phyloP scores from a whole-genome alignment of 1,284 basidiomycete species.

The Fomitiporia mediterranea region DNA sequence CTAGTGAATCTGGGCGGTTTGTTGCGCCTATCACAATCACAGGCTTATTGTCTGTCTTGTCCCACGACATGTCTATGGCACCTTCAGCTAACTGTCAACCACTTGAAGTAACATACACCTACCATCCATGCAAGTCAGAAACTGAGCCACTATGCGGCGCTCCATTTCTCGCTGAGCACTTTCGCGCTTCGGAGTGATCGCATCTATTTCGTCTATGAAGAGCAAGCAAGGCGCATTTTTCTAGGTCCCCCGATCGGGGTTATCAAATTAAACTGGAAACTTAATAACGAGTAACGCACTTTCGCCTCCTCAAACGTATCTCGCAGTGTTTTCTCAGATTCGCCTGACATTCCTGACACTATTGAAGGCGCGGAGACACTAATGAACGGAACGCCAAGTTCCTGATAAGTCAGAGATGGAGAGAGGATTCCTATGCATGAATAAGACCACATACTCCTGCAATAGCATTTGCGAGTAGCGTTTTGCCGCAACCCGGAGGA shows the following conservation, averaged over 20 bases:
- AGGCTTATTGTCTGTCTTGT: constrained; percentile 84
- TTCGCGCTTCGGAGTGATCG: constrained; percentile 96
- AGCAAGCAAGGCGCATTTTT: constrained; percentile 84
- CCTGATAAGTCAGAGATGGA: constrained; percentile 41
- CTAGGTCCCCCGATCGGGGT: constrained; percentile 35
- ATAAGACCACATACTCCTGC: constrained; percentile 68
- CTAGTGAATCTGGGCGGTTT: constrained; percentile 91
- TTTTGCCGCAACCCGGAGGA: constrained; percentile 97
- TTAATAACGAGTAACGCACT: constrained; percentile 36
- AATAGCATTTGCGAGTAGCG: constrained; percentile 85
- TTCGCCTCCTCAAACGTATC: constrained; percentile 97
- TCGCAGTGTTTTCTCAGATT: constrained; percentile 92
- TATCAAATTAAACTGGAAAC: not conserved
- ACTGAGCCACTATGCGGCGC: constrained; percentile 92
- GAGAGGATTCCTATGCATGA: constrained; percentile 11
- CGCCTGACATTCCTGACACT: constrained; percentile 96
- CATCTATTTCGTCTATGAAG: constrained; percentile 97
- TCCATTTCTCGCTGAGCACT: constrained; percentile 99
- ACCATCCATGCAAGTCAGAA: constrained; percentile 98
- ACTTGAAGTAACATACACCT: not conserved
- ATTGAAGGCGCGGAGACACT: constrained; percentile 91
- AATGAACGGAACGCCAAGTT: constrained; percentile 90
- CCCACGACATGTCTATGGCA: constrained; percentile 84
- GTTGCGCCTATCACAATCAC: constrained; percentile 96
- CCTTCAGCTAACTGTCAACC: constrained; percentile 27